A percentile compares a stretch with the other conserved stretches of the same genome.
phyloP scores from a whole-genome alignment of 202 grass and related monocot species.

The Digitaria exilis region DNA sequence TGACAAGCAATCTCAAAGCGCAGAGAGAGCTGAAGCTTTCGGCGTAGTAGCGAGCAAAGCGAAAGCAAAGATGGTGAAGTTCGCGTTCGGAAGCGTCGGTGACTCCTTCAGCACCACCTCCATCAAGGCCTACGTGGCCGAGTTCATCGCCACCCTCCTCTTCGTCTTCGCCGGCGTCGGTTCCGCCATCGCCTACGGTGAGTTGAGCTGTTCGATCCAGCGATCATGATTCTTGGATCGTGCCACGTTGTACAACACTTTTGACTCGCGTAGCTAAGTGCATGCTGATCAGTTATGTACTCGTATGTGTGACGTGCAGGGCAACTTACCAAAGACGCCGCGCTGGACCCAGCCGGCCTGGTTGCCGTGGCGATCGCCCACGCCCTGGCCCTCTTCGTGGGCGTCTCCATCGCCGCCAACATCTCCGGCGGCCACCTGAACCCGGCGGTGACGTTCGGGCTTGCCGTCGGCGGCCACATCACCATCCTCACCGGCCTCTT shows the following conservation, averaged over 20 bases:
- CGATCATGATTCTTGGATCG: too few species aligned
- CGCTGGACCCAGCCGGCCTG: constrained; percentile 76
- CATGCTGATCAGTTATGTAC: neutral
- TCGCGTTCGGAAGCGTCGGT: constrained; percentile 66
- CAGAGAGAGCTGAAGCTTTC: neutral
- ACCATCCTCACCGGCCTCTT: constrained; percentile 88
- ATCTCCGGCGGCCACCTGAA: constrained; percentile 92
- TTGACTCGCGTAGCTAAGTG: neutral
- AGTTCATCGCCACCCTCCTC: constrained; percentile 94
- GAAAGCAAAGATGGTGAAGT: constrained; percentile 72
- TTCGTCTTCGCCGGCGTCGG: constrained; percentile 90
- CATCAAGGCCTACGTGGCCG: constrained; percentile 77
- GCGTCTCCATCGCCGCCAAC: constrained; percentile 82
- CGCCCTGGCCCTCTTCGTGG: constrained; percentile 76
- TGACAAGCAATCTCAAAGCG: constrained; percentile 5
- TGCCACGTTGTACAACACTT: too few species aligned
- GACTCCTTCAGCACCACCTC: constrained; percentile 81
- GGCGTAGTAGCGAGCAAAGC: neutral
- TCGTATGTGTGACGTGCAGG: constrained; percentile 29
- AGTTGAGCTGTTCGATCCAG: constrained; percentile 4
- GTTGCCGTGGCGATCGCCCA: constrained; percentile 81
- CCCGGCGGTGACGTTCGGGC: constrained; percentile 86
- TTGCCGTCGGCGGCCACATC: constrained; percentile 82
- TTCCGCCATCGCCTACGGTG: constrained; percentile 80
- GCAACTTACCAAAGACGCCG: constrained; percentile 52